Conservation (phyloP, 208 protist genomes). For the Trypanosoma caninum region DNA sequence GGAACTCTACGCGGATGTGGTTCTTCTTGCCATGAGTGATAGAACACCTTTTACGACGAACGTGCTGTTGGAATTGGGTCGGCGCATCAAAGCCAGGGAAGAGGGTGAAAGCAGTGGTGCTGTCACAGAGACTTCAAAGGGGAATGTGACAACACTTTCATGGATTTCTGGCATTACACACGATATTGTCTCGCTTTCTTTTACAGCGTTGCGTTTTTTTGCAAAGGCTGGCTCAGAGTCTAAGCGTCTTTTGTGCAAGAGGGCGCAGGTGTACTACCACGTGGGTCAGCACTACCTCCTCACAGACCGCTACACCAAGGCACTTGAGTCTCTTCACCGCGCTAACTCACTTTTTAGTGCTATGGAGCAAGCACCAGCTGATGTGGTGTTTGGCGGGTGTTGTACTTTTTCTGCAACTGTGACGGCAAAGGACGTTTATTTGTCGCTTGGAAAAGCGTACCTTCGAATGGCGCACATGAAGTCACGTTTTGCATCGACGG, state of each 20-base stretch:
- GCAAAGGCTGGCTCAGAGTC: constrained; percentile 40
- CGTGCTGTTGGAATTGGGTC: constrained; percentile 43
- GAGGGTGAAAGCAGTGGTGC: background rate
- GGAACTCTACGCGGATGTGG: constrained; percentile 76
- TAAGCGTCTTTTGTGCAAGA: constrained; percentile 49
- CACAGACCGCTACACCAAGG: constrained; percentile 75
- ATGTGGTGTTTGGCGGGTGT: constrained; percentile 41
- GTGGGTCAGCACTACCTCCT: constrained; percentile 56
- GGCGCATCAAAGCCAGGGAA: constrained; percentile 35
- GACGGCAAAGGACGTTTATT: constrained; percentile 35
- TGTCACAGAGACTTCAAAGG: background rate
- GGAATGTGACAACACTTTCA: constrained; percentile 31
- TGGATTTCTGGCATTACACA: constrained; percentile 55
- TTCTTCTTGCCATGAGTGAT: constrained; percentile 66
- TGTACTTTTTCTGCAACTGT: constrained; percentile 33
- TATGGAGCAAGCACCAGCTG: constrained; percentile 32
- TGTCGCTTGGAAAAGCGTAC: constrained; percentile 57
- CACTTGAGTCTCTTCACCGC: constrained; percentile 70
- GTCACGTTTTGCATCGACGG: constrained; percentile 13
- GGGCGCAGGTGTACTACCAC: constrained; percentile 66
- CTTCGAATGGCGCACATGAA: constrained; percentile 52
- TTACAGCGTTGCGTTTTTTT: constrained; percentile 72
- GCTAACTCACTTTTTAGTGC: constrained; percentile 55
- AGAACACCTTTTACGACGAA: constrained; percentile 51
- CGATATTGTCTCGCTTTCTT: constrained; percentile 64